phyloP scores from a whole-genome alignment of 2,329 filamentous ascomycete genomes.

The Cercospora beticola region DNA sequence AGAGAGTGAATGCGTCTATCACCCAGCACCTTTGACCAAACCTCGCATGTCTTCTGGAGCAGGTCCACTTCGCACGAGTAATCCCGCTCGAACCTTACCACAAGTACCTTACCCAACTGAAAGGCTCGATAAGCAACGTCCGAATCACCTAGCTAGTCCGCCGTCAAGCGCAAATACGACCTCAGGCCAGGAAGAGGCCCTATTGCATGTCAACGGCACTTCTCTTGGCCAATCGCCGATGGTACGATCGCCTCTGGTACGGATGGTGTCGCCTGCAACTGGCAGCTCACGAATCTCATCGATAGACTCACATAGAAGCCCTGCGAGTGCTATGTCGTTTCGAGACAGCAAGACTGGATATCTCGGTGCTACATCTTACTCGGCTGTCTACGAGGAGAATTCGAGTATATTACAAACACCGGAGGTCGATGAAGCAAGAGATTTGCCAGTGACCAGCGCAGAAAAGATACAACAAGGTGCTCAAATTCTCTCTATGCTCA shows the following conservation, averaged over 20 bases:
- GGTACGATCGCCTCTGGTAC: constrained; percentile 11
- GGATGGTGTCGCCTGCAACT: constrained; percentile 17
- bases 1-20: constrained; percentile 37
- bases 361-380: constrained; percentile 37
- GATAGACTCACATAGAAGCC: constrained; percentile 22
- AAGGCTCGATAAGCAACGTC: not conserved
- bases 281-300: constrained; percentile 24
- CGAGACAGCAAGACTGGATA: constrained; percentile 36
- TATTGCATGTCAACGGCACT: constrained; percentile 11
- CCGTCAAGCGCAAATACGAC: constrained; percentile 24
- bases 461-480: constrained; percentile 38
- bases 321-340: constrained; percentile 30
- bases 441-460: constrained; percentile 30
- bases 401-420: constrained; percentile 28
- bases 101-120: constrained; percentile 16
- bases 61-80: constrained; percentile 22
- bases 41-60: constrained; percentile 18
- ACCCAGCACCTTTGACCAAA: constrained; percentile 38
- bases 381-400: constrained; percentile 38
- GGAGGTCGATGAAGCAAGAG: constrained; percentile 28
- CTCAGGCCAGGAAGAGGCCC: constrained; percentile 9
- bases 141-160: constrained; percentile 22
- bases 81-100: constrained; percentile 13
- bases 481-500: constrained; percentile 35
- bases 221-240: constrained; percentile 9